Base-by-base conservation (phyloP, 768 basidiomycete species). In the Collybiopsis luxurians region DNA sequence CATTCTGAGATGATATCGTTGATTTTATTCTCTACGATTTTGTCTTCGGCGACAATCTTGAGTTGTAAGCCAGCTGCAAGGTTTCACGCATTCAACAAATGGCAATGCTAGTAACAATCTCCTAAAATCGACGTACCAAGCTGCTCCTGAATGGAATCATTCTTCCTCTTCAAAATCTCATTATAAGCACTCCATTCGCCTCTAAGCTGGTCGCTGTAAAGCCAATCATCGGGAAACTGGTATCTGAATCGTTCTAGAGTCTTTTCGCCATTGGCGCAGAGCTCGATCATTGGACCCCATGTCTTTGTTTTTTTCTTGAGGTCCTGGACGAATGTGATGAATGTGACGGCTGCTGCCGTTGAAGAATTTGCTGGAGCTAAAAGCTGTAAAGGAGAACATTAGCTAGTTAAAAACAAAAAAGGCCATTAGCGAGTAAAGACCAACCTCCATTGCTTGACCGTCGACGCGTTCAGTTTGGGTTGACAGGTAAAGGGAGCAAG, bases 271-370 rank as follows among this genome's bases (percentile, higher is more conserved):
- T 86, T 86, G 38, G 88, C 90, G 67, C 95, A 98, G 40, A 95
- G 84, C 57, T 94, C 94, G 69, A 99, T 94, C 83, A 96, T 91
- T 26, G 94, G 92, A 17, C 86, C 89, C 97, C 97, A 98, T 84
- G 89, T 80, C 75, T 92, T 91, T 55, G 93, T 92, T 78, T 95
- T 97, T 69, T 90, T 89, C 78, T 98, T 98, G 64, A 98, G 82
- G 79, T 98, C 97, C 73, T 99, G 97, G 2, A 99, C 96, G 68
- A 98, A 98, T 24, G 97, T 99, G 73, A 99, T 99, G 73, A 99
- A 97, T 1, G 92, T 91, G 62, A 99, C 97, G 71, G 97, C 95
- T 51, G 95, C 95, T 46, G 96, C 95, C 72, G 97, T 99, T 60
- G 96, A 96, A 31, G 92, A 92, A 67, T 88, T 91, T 69, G 84